Percentiles rank a stretch among this genome's conserved stretches.
These are phyloP conservation scores for Lanmaoa rubissima DNA, from an alignment of 768 basidiomycete genomes.

Conservation along the genomic window DNA sequence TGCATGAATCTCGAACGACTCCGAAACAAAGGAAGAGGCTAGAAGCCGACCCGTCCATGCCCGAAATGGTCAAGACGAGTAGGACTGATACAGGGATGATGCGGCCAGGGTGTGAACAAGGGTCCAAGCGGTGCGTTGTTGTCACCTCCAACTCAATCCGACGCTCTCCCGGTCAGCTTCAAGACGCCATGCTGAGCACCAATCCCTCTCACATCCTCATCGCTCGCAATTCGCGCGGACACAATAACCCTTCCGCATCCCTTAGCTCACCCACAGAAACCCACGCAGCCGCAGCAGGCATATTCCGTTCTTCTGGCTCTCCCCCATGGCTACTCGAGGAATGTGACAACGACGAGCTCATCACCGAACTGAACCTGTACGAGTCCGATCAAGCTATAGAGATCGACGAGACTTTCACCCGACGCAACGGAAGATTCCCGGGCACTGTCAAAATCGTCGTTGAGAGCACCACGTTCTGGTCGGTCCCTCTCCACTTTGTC, in stretches of 20 bases:
- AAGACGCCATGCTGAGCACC: constrained; percentile 20
- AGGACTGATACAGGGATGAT: too few relatives aligned
- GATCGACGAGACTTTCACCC: constrained; percentile 76
- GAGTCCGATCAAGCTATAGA: constrained; percentile 73
- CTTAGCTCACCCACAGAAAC: constrained; percentile 86
- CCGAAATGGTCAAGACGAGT: neutral
- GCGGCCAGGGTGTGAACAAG: neutral
- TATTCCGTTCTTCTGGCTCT: constrained; percentile 78
- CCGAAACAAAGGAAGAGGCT: neutral
- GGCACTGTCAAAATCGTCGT: constrained; percentile 92
- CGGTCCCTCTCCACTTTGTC: constrained; percentile 27
- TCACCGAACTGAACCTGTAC: constrained; percentile 65
- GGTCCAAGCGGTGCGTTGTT: neutral
- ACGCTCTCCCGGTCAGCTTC: neutral
- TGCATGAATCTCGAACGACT: neutral
- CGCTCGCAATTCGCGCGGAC: constrained; percentile 78
- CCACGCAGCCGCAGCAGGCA: constrained; percentile 81
- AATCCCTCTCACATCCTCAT: constrained; percentile 89
- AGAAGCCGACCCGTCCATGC: too few relatives aligned
- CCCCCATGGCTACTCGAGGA: constrained; percentile 81
- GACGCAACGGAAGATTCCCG: constrained; percentile 56
- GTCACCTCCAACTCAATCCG: neutral
- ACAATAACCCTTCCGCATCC: constrained; percentile 72
- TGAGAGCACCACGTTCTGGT: constrained; percentile 90
- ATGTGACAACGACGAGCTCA: constrained; percentile 64